Percentiles rank a stretch among this genome's conserved stretches.
phyloP scores from a whole-genome alignment of 768 basidiomycete species.

The Tremella yokohamensis region DNA sequence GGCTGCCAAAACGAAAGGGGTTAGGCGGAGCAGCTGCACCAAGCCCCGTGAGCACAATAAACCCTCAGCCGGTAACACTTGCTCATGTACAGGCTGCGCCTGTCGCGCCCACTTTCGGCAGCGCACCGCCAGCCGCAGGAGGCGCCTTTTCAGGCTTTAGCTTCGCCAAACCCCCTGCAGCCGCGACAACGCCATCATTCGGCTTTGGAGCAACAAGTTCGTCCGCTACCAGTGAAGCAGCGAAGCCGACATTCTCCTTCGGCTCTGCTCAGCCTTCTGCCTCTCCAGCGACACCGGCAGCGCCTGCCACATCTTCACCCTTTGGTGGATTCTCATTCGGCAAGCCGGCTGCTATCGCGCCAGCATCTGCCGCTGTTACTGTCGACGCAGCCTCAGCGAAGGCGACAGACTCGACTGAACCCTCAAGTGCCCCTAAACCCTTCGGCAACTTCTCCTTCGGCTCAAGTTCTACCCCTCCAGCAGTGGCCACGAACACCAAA shows the following conservation, averaged over 20 bases:
- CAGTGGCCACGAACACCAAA: no score
- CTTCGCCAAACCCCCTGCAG: constrained; percentile 16
- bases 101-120: background rate
- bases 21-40: constrained; percentile 3
- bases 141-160: constrained; percentile 31
- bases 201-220: background rate
- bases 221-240: background rate
- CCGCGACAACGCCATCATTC: constrained; percentile 4
- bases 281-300: constrained; percentile 7
- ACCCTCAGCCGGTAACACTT: background rate
- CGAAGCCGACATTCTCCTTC: constrained; percentile 22
- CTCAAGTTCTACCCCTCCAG: no score
- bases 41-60: background rate
- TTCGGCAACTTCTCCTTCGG: no score
- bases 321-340: constrained; percentile 38
- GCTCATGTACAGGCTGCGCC: background rate
- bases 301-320: constrained; percentile 27
- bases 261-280: constrained; percentile 18
- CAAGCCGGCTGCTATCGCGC: constrained; percentile 4
- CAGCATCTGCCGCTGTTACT: background rate
- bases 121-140: constrained; percentile 11
- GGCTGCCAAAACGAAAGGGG: constrained; percentile 43
- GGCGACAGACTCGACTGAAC: background rate
- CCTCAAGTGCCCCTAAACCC: background rate
- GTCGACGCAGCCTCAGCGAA: background rate